Conservation (phyloP, 805 yeast species). For the Candida andamanensis region DNA sequence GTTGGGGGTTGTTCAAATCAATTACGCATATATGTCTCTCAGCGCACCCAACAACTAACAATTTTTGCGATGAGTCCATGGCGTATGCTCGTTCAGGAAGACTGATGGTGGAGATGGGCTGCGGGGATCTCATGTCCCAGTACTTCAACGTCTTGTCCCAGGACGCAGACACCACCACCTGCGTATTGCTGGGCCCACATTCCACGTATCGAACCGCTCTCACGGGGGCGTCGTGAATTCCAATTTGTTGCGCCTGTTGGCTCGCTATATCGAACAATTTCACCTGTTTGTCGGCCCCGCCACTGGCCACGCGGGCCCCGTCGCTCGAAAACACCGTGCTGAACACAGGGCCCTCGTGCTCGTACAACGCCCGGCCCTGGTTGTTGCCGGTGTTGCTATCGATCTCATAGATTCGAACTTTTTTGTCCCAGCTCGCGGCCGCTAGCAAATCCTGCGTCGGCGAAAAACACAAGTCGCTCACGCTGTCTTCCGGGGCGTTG, state of each 20-base stretch:
- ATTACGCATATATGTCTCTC: slow-evolving; percentile 76
- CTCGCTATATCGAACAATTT: slow-evolving; percentile 75
- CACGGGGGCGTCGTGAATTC: slow-evolving; percentile 81
- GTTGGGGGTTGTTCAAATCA: slow-evolving; percentile 77
- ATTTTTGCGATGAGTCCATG: slow-evolving; percentile 76
- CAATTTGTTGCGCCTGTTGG: slow-evolving; percentile 81
- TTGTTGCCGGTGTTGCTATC: slow-evolving; percentile 65
- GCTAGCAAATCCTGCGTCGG: slow-evolving; percentile 79
- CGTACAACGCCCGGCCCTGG: slow-evolving; percentile 84
- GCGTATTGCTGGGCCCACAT: slow-evolving; percentile 79
- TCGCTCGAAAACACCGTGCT: slow-evolving; percentile 79
- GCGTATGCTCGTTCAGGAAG: slow-evolving; percentile 89
- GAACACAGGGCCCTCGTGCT: slow-evolving; percentile 85
- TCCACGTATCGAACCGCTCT: slow-evolving; percentile 68
- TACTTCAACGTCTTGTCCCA: slow-evolving; percentile 95
- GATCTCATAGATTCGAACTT: slow-evolving; percentile 88
- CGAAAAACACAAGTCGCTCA: slow-evolving; percentile 78
- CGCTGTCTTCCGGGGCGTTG: slow-evolving; percentile 89
- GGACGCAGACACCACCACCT: slow-evolving; percentile 83
- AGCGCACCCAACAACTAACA: slow-evolving; percentile 91
- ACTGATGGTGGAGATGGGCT: slow-evolving; percentile 73
- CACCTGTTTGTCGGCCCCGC: slow-evolving; percentile 88
- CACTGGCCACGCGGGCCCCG: slow-evolving; percentile 77
- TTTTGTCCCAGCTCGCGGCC: slow-evolving; percentile 91
- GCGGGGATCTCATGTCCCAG: slow-evolving; percentile 89